Conservation (phyloP, 148 eudicot species). For the Cornus controversa region DNA sequence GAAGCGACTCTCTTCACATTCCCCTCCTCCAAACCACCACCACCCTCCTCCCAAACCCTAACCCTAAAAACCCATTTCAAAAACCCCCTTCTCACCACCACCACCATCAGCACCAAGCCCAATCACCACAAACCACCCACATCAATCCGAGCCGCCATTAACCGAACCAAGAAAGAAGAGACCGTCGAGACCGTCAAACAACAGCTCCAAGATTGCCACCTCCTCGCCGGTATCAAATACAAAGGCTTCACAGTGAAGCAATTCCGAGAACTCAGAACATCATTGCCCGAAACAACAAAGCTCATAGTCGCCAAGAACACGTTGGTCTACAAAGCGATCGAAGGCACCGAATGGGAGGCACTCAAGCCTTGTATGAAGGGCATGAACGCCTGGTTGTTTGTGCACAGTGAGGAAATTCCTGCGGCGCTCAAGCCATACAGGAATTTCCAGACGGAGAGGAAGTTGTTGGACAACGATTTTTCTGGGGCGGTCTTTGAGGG, state of each 20-base stretch:
- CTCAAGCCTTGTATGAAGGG: slow-evolving; percentile 57
- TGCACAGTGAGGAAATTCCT: neutral
- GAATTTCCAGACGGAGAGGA: neutral
- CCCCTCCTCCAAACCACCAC: slow-evolving; percentile 20
- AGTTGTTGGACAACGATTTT: neutral
- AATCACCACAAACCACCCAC: neutral
- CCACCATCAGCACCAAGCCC: neutral
- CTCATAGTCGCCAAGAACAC: neutral
- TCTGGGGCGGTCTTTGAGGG: neutral
- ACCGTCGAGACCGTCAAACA: slow-evolving; percentile 62
- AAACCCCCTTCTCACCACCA: slow-evolving; percentile 21
- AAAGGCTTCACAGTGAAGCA: neutral
- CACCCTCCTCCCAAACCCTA: slow-evolving; percentile 5
- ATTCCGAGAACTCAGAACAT: neutral
- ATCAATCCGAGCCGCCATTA: slow-evolving; percentile 55
- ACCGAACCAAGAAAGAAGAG: slow-evolving; percentile 72
- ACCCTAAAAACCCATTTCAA: slow-evolving; percentile 30
- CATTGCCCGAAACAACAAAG: neutral
- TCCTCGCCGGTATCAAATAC: neutral
- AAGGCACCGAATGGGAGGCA: neutral
- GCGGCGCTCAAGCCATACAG: neutral
- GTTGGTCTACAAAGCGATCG: neutral
- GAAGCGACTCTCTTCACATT: slow-evolving; percentile 30
- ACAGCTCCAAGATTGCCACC: neutral
- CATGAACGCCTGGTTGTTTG: neutral